Base-by-base conservation (phyloP, 768 basidiomycete genomes). In the Dendrothele bispora region DNA sequence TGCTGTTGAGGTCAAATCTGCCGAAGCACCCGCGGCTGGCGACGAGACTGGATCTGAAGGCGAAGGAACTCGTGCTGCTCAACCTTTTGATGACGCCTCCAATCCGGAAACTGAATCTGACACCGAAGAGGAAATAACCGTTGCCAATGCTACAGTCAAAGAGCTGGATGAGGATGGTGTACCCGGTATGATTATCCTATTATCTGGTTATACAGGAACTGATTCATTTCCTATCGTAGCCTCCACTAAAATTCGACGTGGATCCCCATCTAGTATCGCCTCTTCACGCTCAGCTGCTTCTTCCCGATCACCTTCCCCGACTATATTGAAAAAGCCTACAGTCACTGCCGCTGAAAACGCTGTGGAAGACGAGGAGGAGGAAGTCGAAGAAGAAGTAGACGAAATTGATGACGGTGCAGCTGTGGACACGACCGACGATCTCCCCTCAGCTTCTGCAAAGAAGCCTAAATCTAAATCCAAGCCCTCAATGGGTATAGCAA, bases 341-440 rank as follows among this genome's bases (percentile, higher is more conserved):
- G 10, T 32, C 24, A 52, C 48, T 5, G 57, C 57, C n/a, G 64
- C 61, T 37, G 51, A 20, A 7, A 53, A 61, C 43, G 60, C 49
- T n/a, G 54, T 51, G 18, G 49, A 52, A 35, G 54, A 55, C 26
- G 53, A 54, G 37, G 46, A 53, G 38, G 52, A 50, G 12, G 59
- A 52, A 27, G 49, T 40, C 21, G 59, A 39, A 30, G 43, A 25
- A 28, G 54, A 46, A 12, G 55, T 41, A 18, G 42, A 48, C 12
- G 39, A 40, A 18, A 46, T 48, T 43, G 60, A 52, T 26, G 51
- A 52, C 26, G 52, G 54, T 12, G 48, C 38, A 6, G 52, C 63
- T 63, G 32, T 58, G 61, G 18, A 53, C 57, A 21, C 53, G 55
- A 7, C 60, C 55, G 67, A 67, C 22, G 65, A 66, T 30, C 59